Base-by-base conservation (phyloP, 306 rosid genomes). In the Cucurbita maxima region DNA sequence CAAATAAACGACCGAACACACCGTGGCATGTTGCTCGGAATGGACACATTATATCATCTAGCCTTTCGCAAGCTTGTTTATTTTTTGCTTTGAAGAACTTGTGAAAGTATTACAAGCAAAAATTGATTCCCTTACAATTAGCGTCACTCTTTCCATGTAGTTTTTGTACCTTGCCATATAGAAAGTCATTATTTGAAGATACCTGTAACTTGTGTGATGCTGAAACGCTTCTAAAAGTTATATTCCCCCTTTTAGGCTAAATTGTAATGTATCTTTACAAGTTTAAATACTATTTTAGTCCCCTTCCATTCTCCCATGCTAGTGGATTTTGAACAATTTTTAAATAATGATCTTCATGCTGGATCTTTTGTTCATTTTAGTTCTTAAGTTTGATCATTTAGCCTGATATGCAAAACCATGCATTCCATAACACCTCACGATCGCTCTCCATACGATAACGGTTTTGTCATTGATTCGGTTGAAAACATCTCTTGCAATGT, bases 351-450 rank as follows among this genome's bases (percentile, higher is more conserved):
- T 30, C 34, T 30, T 30, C 34, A 30, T 30, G 34, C 34, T 30
- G 34, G 34, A 30, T 30, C 34, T 30, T 30, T 30, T 3, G 34
- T 30, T 30, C 34, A 30, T 30, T 30, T 30, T 30, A 30, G 34
- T 30, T 30, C 34, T 30, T 2, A 2, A 30, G 34, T 30, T 30
- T 30, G 34, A 30, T 30, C 34, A 30, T 30, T 30, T 30, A 30
- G 90, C 90, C 83, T 89, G 88, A n/a, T 51, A 61, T 8, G 89
- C 86, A 48, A 73, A 37, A 25, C 97, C 92, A 36, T 89, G 84
- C 84, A 82, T 89, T 41, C 96, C 94, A 43, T 87, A 86, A 75
- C 96, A 89, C 82, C 87, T 85, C 71, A 89, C 87, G 76, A 92
- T 85, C 2, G 90, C 92, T 77, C 78, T 88, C 94, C 94, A 87